Conservation (phyloP, 805 yeast species). For the Scheffersomyces ergatensis region DNA sequence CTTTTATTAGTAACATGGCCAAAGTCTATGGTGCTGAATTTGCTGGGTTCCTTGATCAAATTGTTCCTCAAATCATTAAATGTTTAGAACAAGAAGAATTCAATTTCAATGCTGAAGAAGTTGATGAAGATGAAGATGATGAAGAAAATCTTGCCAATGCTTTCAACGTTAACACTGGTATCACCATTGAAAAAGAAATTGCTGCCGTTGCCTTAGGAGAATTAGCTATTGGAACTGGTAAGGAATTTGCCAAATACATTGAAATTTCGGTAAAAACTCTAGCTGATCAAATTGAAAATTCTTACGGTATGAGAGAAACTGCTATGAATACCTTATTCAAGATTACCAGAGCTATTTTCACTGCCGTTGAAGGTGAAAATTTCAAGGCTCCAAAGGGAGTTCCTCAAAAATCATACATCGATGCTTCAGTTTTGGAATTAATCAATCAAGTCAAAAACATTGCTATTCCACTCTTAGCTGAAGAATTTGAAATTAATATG, state of each 20-base stretch:
- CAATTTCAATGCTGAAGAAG: constrained; percentile 53
- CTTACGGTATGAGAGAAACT: constrained; percentile 88
- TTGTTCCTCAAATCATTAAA: constrained; percentile 80
- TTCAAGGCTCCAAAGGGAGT: constrained; percentile 61
- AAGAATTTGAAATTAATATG: constrained; percentile 82
- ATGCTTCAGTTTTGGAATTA: constrained; percentile 54
- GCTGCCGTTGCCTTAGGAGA: constrained; percentile 91
- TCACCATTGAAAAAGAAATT: constrained; percentile 92
- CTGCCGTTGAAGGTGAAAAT: constrained; percentile 46
- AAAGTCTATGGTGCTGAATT: constrained; percentile 91
- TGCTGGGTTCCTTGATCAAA: constrained; percentile 75
- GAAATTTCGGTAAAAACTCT: constrained; percentile 65
- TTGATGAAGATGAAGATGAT: constrained; percentile 49
- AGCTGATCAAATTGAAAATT: constrained; percentile 73
- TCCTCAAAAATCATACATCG: constrained; percentile 59
- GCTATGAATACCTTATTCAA: constrained; percentile 83
- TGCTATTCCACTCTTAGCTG: constrained; percentile 61
- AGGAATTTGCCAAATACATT: constrained; percentile 73
- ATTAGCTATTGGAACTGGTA: constrained; percentile 83
- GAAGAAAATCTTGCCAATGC: constrained; percentile 68
- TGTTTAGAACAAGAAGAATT: constrained; percentile 88
- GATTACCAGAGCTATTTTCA: constrained; percentile 68
- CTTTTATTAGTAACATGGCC: constrained; percentile 90
- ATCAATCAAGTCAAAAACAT: constrained; percentile 65
- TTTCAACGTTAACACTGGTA: constrained; percentile 87